Base-by-base conservation (phyloP, 139 green algal species). In the Picocystis salinarum region DNA sequence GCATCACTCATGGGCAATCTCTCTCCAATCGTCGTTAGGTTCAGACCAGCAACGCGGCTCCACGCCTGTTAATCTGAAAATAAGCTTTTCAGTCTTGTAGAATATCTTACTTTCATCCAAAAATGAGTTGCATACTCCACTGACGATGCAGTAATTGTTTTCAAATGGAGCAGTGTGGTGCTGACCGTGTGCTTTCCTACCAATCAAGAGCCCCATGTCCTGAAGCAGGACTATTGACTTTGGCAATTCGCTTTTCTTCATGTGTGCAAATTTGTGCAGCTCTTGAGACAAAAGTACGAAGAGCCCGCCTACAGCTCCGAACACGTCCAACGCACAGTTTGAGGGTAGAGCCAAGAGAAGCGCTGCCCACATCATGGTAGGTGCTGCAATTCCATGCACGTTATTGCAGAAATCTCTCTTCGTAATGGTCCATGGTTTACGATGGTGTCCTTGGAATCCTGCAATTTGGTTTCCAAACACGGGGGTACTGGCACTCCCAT, bases 141-240 rank as follows among this genome's bases (percentile, higher is more conserved):
- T 77, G 5, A 98, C 89, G 37, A 98, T 98, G 64, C 67, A 85
- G 69, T 98, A 98, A 63, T 96, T 94, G 46, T 56, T 73, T 40
- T 87, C 70, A 56, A 95, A 98, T 19, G 90, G 90, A 4, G 79
- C 51, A 33, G 55, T 59, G 61, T 98, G 88, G 69, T 98, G 88
- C 4, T 67, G 67, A 33, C 88, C 85, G 58, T 98, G 88, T 19
- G 59, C 70, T 40, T 65, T 72, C 24, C 79, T 59, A 6, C 62
- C 65, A 12, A 95, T 70, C 3, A 95, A 39, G 17, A 95, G 22
- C 4, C 73, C 73, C 2, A 61, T 59, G 31, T 89, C 69, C 70
- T 93, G 83, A 42, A 91, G 64, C 3, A 55, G 52, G 4, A 80
- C 30, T 4, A 98, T 75, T 0, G 50, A 6, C 0, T 27, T 18